phyloP scores from a whole-genome alignment of 192 early-diverging fungal species.

The Pecoramyces ruminantium region DNA sequence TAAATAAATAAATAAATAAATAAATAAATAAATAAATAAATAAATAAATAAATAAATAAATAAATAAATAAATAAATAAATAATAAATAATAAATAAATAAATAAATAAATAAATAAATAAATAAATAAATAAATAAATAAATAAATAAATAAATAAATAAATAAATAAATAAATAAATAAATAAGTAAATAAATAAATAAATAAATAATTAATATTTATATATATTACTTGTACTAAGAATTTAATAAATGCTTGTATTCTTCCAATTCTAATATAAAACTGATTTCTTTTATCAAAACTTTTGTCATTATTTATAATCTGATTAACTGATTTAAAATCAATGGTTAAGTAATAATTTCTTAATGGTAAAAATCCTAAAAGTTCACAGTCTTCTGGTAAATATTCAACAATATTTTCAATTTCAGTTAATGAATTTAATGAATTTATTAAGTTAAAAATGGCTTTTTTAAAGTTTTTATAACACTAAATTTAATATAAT shows the following conservation, averaged over 20 bases:
- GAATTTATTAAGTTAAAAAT: neutral
- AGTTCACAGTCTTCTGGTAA: neutral
- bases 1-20: too few relatives aligned
- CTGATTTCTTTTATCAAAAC: neutral
- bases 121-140: too few relatives aligned
- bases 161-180: too few relatives aligned
- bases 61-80: too few relatives aligned
- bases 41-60: too few relatives aligned
- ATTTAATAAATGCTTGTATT: neutral
- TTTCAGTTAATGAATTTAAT: neutral
- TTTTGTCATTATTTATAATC: neutral
- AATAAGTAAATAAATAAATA: too few relatives aligned
- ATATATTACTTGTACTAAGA: neutral
- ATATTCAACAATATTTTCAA: neutral
- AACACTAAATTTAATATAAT: neutral
- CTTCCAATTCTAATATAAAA: neutral
- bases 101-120: too few relatives aligned
- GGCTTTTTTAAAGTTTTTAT: neutral
- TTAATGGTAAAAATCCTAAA: neutral
- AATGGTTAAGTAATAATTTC: neutral
- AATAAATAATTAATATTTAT: too few relatives aligned
- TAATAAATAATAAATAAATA: too few relatives aligned
- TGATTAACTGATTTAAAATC: neutral
- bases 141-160: too few relatives aligned
- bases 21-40: too few relatives aligned